Evolutionary conservation across 495 filamentous ascomycete genomes (phyloP), one percentile per base, ranked within the genome.

Genomic region (Lasiosphaeria ovina): DNA sequence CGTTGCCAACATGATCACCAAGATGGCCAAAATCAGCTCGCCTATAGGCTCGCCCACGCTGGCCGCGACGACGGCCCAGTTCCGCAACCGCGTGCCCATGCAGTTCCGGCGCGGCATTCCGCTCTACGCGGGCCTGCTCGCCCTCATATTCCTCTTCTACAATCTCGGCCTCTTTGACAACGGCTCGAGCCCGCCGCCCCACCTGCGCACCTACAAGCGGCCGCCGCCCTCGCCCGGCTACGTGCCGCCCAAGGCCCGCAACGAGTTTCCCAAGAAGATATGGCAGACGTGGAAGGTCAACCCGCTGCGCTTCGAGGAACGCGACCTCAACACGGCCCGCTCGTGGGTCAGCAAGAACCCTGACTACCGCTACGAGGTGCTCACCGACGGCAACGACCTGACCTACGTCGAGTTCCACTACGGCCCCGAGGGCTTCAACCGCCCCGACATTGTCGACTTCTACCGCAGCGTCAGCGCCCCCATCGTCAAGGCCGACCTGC

Each of bases 201-300:
- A 47, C 5, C 44, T 14, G 12, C 12, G 16, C 12, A 35, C 10
- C 4, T 35, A 32, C 12, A 24, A 31, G 32, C 49, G 49, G 5
- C 49, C 49, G 4, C 14, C 49, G 6, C 49, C 17, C 49, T n/a
- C 12, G 49, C 24, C 49, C 49, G 58, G 12, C 54, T 31, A 7
- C 6, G 38, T 17, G 36, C 36, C 17, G 61, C 60, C 42, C 57
- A 60, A 40, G n/a, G 53, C 51, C 40, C 70, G 67, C 51, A 40
- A 16, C 56, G 69, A 62, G 24, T 74, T 74, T 44, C 72, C 72
- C 49, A 61, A 57, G 24, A 74, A 74, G 66, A 85, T 88, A 60
- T 88, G 86, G 86, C 86, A 88, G 69, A 82, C 83, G 9, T 88
- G 86, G 86, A 87, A 87, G 67, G 79, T 84, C 35, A 77, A 82